Percentiles rank a stretch among this genome's conserved stretches.
These are phyloP conservation scores for Zostera marina DNA, from an alignment of 116 monocot species.

Conservation along the genomic window DNA sequence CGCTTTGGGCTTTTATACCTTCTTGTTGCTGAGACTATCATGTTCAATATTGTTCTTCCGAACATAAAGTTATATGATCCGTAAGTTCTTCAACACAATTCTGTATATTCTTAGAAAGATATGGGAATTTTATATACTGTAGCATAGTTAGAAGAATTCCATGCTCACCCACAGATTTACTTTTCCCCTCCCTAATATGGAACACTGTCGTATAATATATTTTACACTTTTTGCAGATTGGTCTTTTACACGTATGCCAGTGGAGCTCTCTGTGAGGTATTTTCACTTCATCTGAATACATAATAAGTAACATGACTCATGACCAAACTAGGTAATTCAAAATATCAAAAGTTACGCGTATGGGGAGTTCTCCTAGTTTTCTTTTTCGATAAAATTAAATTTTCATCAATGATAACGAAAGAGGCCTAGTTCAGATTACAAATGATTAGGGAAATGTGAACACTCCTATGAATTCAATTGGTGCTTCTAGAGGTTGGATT, in stretches of 20 bases:
- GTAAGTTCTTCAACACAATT: slow-evolving; percentile 21
- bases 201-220: not conserved
- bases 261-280: slow-evolving; percentile 65
- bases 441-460: too few species aligned
- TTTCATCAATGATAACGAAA: too few species aligned
- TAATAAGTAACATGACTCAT: not conserved
- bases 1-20: slow-evolving; percentile 72
- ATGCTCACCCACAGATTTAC: too few species aligned
- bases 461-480: too few species aligned
- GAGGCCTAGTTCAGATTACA: too few species aligned
- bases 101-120: not conserved
- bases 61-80: slow-evolving; percentile 39
- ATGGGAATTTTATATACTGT: not conserved
- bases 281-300: not conserved
- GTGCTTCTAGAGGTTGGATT: too few species aligned
- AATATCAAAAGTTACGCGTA: not conserved
- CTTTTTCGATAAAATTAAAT: too few species aligned
- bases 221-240: slow-evolving; percentile 31
- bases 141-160: not conserved
- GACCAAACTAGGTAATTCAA: not conserved
- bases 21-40: slow-evolving; percentile 51
- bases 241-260: slow-evolving; percentile 48
- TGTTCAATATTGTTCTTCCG: slow-evolving; percentile 54
- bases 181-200: not conserved
- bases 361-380: not conserved